A percentile compares a stretch with the other conserved stretches of the same genome.
These are phyloP conservation scores for Aspergillus campestris DNA, from an alignment of 495 filamentous ascomycete genomes.

Conservation along the genomic window DNA sequence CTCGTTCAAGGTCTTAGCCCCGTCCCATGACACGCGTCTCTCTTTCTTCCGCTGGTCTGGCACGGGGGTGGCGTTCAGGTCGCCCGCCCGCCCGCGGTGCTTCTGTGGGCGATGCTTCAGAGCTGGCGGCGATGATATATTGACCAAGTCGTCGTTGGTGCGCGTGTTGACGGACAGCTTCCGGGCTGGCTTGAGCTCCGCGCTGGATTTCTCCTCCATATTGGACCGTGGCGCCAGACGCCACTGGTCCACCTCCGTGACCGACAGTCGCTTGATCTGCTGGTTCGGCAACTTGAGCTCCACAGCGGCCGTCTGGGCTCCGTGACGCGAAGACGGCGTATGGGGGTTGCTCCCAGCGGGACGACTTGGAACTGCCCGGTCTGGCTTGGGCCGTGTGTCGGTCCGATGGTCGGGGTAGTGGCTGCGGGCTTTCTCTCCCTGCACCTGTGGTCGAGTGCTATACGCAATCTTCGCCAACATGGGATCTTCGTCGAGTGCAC, in stretches of 20 bases:
- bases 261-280: constrained; percentile 33
- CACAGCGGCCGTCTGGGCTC: constrained; percentile 20
- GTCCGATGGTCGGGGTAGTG: too few relatives aligned
- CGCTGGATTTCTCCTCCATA: constrained; percentile 25
- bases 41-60: constrained; percentile 25
- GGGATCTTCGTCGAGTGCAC: constrained; percentile 11
- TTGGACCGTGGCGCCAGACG: constrained; percentile 24
- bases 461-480: too few relatives aligned
- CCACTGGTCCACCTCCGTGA: constrained; percentile 32
- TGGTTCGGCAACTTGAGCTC: constrained; percentile 33
- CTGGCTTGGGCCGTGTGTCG: too few relatives aligned
- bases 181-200: constrained; percentile 21
- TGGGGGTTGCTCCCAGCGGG: constrained; percentile 13
- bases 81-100: constrained; percentile 27
- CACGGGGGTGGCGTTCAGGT: constrained; percentile 10
- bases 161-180: constrained; percentile 25
- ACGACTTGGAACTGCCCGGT: neutral
- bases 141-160: constrained; percentile 19
- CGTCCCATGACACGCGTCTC: constrained; percentile 39
- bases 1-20: constrained; percentile 30
- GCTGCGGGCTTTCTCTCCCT: too few relatives aligned
- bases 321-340: constrained; percentile 26
- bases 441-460: too few relatives aligned
- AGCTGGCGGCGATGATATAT: constrained; percentile 33
- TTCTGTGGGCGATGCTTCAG: constrained; percentile 38